Evolutionary conservation across 2,329 filamentous ascomycete species (phyloP), one percentile per base, ranked within the genome.

Genomic region (Venturiaceae sp.): DNA sequence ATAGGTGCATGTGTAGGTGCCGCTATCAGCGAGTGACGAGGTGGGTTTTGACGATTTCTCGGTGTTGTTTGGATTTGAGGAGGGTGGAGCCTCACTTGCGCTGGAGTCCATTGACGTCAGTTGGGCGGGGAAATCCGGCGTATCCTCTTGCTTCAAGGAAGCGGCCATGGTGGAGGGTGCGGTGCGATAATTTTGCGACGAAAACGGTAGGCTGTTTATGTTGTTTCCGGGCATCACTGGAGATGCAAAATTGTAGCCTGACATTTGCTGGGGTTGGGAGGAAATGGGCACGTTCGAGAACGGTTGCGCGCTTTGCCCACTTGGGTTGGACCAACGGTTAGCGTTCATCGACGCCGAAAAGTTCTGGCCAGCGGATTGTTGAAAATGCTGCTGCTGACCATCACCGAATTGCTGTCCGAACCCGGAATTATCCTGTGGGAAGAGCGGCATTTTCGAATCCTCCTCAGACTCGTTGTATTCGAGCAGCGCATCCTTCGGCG

Each of bases 1-100:
- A 66, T 96, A 96, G 0, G 92, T 96, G 73, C 94, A 99, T 1
- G 92, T 95, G 74, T 96, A 99, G 0, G 92, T 96, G 13, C 92
- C 92, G 21, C 85, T 82, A 64, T 95, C 89, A 0, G 90, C 88
- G 16, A 78, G 77, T 2, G 86, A 84, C 41, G 84, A 79, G 1
- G 75, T 71, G 0, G 90, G 90, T 76, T 62, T 75, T 68, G 39
- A 32, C 1, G 30, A 37, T 39, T 53, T 2, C 58, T 64, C 44
- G 62, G 50, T 11, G 56, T 60, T 16, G 34, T 52, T 58, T 33
- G 65, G 67, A 26, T 65, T 68, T 61, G 68, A 77, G 32, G 71
- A 69, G 55, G 73, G 71, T 28, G 74, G 71, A 53, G 72, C 72
- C 61, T 84, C 82, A 63, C 81, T 83, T 54, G 75, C 76, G 36